Evolutionary conservation across 805 yeast genomes (phyloP), one percentile per base, ranked within the genome.

Genomic region (Komagataella pseudopastoris): DNA sequence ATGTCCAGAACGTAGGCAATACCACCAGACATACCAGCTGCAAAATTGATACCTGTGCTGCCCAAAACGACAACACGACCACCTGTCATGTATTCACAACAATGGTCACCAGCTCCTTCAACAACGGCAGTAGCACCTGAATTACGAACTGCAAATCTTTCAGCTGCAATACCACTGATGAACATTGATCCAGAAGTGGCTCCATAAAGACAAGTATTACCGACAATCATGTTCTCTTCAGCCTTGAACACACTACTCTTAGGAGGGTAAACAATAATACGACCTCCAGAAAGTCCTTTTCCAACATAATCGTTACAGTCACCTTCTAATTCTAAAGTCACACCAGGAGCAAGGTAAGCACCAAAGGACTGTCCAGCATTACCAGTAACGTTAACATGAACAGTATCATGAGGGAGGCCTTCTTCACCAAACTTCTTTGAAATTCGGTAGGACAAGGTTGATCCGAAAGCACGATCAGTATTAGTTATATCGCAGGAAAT

Each of bases 21-120:
- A 80, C 99, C 99, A 71, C 99, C 99, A 60, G 97, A 90, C 85
- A 93, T 93, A 75, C 99, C 99, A 52, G 99, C 96, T 55, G 87
- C 96, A 66, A 86, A 86, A 74, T 89, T 84, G 56, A 97, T 81
- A 53, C 96, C 97, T 60, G 96, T 87, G 54, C 81, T 71, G 48
- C 97, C 96, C 59, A 91, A 77, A 49, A 91, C 89, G 63, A 91
- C 88, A 55, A 93, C 96, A 61, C 98, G 81, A 66, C 99, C 99
- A 67, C 99, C 98, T 59, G 98, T 90, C 99, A 91, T 91, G 72
- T 91, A 91, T 71, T 91, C 99, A 72, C 97, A 91, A 50, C 99
- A 99, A 67, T 91, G 97, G 68, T 91, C 96, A 73, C 99, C 99
- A 56, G 87, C 83, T 63, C 96, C 96, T 70, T 91, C 99, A 58